Evolutionary conservation across 1,284 basidiomycete genomes (phyloP), one percentile per base, ranked within the genome.

Genomic region (Melampsora larici-populina): DNA sequence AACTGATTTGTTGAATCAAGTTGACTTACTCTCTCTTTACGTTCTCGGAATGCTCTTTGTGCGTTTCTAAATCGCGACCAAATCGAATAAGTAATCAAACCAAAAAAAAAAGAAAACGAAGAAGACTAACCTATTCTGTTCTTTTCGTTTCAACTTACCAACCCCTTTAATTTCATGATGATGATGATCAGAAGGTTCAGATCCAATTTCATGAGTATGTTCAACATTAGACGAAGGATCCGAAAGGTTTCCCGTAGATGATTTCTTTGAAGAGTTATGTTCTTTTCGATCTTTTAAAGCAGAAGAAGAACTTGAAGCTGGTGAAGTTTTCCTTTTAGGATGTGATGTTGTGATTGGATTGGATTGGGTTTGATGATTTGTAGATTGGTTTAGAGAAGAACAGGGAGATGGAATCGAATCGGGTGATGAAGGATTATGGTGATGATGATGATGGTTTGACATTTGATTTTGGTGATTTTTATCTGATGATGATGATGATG

Each of bases 1-100:
- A n/a, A n/a, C n/a, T n/a, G 29, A 64, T 36, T 36, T 36, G 31
- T 17, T 18, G 6, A 7, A 64, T 31, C 5, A 31, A 64, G 2
- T 2, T 24, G 5, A 48, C 36, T 43, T 4, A 67, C 65, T 48
- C 40, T 67, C 40, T 67, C 65, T 67, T 67, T 67, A 8, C 65
- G 65, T 48, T 67, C 65, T 67, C 65, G 17, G 33, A 67, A 67
- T 3, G 65, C 65, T 21, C 65, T 40, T 48, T 67, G 65, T 6
- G 65, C 65, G n/a, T 67, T 67, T 48, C 65, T 67, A 48, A 31
- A 64, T 7, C 2, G 18, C 1, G 29, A 31, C 8, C 29, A 64
- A 64, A 64, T 5, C 13, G 5, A 7, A 24, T 43, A 6, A 67
- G n/a, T 67, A 11, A 26, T n/a, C 11, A 4, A 5, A 48, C 8